Evolutionary conservation across 2,329 filamentous ascomycete species (phyloP), one percentile per base, ranked within the genome.

Genomic region (Calonectria fujianensis): DNA sequence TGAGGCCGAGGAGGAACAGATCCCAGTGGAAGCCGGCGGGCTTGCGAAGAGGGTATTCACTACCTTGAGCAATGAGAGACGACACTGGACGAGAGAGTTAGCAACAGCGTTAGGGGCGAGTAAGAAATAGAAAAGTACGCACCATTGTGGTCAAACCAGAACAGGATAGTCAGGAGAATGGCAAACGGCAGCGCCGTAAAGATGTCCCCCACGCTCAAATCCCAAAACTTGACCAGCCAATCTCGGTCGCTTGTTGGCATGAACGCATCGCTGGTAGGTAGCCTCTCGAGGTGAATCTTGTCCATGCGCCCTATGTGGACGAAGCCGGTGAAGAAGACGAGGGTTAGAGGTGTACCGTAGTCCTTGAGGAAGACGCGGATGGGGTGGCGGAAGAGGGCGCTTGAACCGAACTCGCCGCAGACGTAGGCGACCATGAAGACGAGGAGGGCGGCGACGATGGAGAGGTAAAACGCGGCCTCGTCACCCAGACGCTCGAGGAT

Each of bases 81-180:
- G 94, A 96, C 2, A 96, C 94, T 94, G 13, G 4, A 54, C 14
- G 31, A 10, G 24, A 14, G 24, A 16, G 41, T 70, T 20, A 67
- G 4, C 29, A 3, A n/a, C 2, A 9, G 5, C 32, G 75, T 70
- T 76, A 18, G 32, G 8, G 32, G n/a, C 9, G 14, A 9, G 3
- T 7, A 61, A 31, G 66, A 3, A 18, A 14, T 37, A 14, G 13
- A 54, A 41, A 4, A 29, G 18, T 31, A 27, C 64, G 75, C 86
- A 94, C 93, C 93, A 79, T 97, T 97, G 82, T 97, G 95, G 81
- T 97, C 95, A 83, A 97, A 97, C 87, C 94, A 97, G 83, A 98
- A 98, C 6, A 98, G 86, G 29, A 97, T 92, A 0, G 95, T 98
- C 20, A 98, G 87, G 1, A 98, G 87, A 41, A 97, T 82, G 0